Conservation (phyloP, 805 yeast genomes). For the Candida pseudofarinosa region DNA sequence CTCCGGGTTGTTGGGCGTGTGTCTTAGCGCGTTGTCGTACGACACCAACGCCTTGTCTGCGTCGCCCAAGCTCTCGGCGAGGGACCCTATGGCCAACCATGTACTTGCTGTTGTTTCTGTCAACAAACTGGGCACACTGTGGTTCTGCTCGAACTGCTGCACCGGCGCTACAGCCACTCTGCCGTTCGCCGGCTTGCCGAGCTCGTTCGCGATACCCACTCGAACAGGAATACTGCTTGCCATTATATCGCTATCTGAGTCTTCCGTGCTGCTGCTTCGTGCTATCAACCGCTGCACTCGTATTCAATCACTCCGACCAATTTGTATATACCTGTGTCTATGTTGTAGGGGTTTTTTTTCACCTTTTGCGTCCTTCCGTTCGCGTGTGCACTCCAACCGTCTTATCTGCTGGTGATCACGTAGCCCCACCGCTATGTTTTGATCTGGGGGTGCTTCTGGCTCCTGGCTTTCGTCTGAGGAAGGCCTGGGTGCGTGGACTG, state of each 20-base stretch:
- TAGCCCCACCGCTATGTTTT: no score
- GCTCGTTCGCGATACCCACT: constrained; percentile 11
- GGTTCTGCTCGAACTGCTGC: constrained; percentile 9
- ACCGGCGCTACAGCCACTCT: constrained; percentile 9
- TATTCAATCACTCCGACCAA: no score
- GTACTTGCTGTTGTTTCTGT: constrained; percentile 68
- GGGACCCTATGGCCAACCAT: constrained; percentile 84
- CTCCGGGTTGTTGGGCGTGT: constrained; percentile 80
- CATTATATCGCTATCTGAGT: constrained; percentile 6
- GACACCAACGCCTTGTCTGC: constrained; percentile 85
- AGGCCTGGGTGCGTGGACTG: no score
- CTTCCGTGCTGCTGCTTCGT: background rate
- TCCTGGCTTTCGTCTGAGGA: no score
- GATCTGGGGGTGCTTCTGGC: no score
- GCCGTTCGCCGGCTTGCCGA: constrained; percentile 13
- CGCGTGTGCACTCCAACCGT: background rate
- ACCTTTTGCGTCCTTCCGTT: background rate
- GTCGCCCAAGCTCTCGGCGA: constrained; percentile 87
- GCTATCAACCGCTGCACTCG: no score
- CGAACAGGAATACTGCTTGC: constrained; percentile 19
- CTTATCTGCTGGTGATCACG: background rate
- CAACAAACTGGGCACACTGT: constrained; percentile 16
- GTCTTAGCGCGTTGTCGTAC: constrained; percentile 82
- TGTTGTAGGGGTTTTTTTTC: background rate
- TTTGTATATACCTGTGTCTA: background rate